Base-by-base conservation (phyloP, 768 basidiomycete species). In the Amanita subjunquillea region DNA sequence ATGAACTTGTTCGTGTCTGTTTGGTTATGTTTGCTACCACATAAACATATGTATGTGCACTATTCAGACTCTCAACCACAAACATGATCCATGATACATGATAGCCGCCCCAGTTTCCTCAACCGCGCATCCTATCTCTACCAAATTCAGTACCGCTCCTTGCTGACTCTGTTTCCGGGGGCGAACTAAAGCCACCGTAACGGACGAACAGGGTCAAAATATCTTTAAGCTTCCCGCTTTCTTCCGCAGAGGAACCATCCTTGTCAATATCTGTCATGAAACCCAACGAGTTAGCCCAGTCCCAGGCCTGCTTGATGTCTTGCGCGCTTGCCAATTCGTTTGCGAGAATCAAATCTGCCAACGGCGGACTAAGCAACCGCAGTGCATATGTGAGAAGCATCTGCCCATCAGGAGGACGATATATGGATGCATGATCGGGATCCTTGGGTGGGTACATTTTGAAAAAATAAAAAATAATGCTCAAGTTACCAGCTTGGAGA, bases 291-390 rank as follows among this genome's bases (percentile, higher is more conserved):
- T 69, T 74, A 23, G 76, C 66, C 59, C 69, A 70, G 17, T 66
- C 60, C 82, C 79, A 84, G 0, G 73, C 72, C 32, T 74, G 65
- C 54, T 66, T 67, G 51, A 82, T 74, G 25, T 82, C 80, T 15
- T 72, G 61, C 38, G 67, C 55, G 47, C 64, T 70, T 25, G 77
- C 74, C 22, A 87, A 70, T n/a, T 67, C 68, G 41, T 74, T 79
- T 45, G 84, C 75, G 27, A 87, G 74, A 47, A 87, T 65, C 67
- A 77, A 69, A 75, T 77, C 83, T 23, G 85, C 77, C 34, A 80
- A 67, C 58, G 85, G 78, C 8, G 84, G 84, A 59, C 83, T 77
- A 50, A 67, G 63, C 12, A 83, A 83, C 57, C 77, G 70, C 41
- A 87, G 50, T 23, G 86, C 81, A 43, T 85, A 65, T 13, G 71